Evolutionary conservation across 768 basidiomycete species (phyloP), one percentile per base, ranked within the genome.

Genomic region (Mycena chlorophos): DNA sequence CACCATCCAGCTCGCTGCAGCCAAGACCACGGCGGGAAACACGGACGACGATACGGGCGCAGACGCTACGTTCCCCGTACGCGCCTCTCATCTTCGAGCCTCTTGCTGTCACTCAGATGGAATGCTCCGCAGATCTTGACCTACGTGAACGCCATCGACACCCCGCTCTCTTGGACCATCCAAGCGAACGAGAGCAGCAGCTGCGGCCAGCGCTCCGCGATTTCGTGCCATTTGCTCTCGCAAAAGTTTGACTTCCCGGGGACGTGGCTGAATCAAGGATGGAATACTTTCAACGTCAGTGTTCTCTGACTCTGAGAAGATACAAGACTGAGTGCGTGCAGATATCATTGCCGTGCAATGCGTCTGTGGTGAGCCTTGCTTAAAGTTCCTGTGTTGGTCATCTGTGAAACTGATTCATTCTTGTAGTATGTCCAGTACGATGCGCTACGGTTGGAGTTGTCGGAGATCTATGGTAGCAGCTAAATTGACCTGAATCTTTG

Each of bases 381-480:
- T 6, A 20, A n/a, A n/a, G n/a, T n/a, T n/a, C n/a, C n/a, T n/a
- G n/a, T n/a, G n/a, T n/a, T n/a, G n/a, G n/a, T n/a, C n/a, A 25
- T 51, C 19, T 25, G 30, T 20, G 25, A 12, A 23, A 49, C 14
- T 40, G 27, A 45, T 5, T 22, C 30, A 39, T 13, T 29, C 22
- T n/a, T 14, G 14, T 31, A 63, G 64, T 67, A 67, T 37, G 61
- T 67, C 12, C 66, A 67, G 29, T 67, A 67, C 51, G 66, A 67
- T 28, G 66, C 66, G 1, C 49, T 67, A 12, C 54, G 66, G 28
- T 53, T 67, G 4, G 64, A 65, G 30, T 29, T 65, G 1, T 52
- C 38, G 23, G 48, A 49, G 54, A n/a, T n/a, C n/a, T n/a, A n/a
- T n/a, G n/a, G n/a, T n/a, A n/a, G n/a, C n/a, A n/a, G n/a, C n/a